Evolutionary conservation across 345 rosid species (phyloP).

Genomic region (Arabidopsis suecica): DNA sequence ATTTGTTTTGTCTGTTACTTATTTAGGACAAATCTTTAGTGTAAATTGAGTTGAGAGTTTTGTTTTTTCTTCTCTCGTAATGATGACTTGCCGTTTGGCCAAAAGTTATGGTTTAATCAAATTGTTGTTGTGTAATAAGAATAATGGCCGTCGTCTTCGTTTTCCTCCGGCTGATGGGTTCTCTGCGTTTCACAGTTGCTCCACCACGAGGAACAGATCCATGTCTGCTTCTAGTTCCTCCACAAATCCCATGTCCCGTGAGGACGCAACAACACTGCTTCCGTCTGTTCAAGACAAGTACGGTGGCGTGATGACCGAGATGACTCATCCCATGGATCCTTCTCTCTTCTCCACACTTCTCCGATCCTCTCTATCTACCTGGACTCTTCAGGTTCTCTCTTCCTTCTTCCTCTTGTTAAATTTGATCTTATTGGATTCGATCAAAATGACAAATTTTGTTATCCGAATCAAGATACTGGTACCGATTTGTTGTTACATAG

Average conservation of each 20-base stretch:
- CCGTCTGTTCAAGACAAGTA: slow-evolving; percentile 60
- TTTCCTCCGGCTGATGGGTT: slow-evolving; percentile 39
- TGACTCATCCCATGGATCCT: slow-evolving; percentile 64
- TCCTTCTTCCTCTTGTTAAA: not conserved
- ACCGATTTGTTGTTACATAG: not conserved
- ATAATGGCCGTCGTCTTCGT: slow-evolving; percentile 11
- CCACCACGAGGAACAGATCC: slow-evolving; percentile 34
- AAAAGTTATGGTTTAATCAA: slow-evolving; percentile 36
- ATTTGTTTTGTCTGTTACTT: not conserved
- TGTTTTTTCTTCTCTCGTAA: not conserved
- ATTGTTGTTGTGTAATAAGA: slow-evolving; percentile 23
- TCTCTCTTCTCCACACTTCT: slow-evolving; percentile 60
- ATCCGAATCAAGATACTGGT: not conserved
- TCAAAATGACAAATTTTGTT: not conserved
- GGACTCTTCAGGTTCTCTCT: slow-evolving; percentile 72
- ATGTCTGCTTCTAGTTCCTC: slow-evolving; percentile 48
- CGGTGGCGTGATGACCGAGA: slow-evolving; percentile 75
- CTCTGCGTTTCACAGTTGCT: slow-evolving; percentile 39
- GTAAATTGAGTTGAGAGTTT: slow-evolving; percentile 20
- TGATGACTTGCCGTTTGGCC: slow-evolving; percentile 32
- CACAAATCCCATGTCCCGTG: slow-evolving; percentile 17
- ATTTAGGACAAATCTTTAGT: slow-evolving; percentile 12
- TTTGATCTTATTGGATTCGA: not conserved
- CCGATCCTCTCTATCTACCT: slow-evolving; percentile 58
- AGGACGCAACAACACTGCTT: slow-evolving; percentile 48